Evolutionary conservation across 768 basidiomycete species (phyloP).

Genomic region (Steccherinum ochraceum): DNA sequence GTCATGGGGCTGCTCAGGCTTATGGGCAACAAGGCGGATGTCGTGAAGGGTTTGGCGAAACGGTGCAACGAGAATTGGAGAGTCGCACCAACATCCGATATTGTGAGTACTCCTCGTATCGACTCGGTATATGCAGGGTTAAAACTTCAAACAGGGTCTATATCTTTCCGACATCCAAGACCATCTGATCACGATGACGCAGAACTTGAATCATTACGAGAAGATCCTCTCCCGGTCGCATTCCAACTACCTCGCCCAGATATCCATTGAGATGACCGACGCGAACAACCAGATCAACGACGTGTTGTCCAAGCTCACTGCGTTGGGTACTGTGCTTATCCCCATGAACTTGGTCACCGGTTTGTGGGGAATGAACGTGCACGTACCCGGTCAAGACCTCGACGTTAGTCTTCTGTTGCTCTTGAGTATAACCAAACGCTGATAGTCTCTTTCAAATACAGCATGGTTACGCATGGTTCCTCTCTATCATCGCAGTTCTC

Average conservation of each 20-base stretch:
- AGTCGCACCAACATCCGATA: slow-evolving; percentile 95
- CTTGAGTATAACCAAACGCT: neutral
- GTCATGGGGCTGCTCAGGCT: slow-evolving; percentile 95
- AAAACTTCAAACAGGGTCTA: slow-evolving; percentile 53
- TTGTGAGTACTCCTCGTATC: slow-evolving; percentile 44
- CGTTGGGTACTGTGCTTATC: slow-evolving; percentile 94
- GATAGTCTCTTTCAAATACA: slow-evolving; percentile 3
- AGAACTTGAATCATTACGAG: slow-evolving; percentile 99
- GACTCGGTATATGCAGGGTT: neutral
- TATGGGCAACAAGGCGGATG: slow-evolving; percentile 99
- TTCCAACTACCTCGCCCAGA: slow-evolving; percentile 98
- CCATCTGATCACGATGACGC: slow-evolving; percentile 99
- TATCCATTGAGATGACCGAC: slow-evolving; percentile 99
- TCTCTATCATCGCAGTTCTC: slow-evolving; percentile 75
- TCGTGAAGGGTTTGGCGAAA: slow-evolving; percentile 97
- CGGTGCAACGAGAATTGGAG: slow-evolving; percentile 99
- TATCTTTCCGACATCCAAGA: slow-evolving; percentile 97
- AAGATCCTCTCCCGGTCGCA: slow-evolving; percentile 98
- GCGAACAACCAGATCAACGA: slow-evolving; percentile 99
- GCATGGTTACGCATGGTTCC: slow-evolving; percentile 75
- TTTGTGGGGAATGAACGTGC: slow-evolving; percentile 99
- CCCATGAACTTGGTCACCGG: slow-evolving; percentile 97
- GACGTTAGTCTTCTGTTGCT: slow-evolving; percentile 33
- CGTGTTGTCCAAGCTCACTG: slow-evolving; percentile 93
- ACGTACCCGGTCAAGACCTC: slow-evolving; percentile 81